Conservation (phyloP, 83 land plant species). For the Picea abies region DNA sequence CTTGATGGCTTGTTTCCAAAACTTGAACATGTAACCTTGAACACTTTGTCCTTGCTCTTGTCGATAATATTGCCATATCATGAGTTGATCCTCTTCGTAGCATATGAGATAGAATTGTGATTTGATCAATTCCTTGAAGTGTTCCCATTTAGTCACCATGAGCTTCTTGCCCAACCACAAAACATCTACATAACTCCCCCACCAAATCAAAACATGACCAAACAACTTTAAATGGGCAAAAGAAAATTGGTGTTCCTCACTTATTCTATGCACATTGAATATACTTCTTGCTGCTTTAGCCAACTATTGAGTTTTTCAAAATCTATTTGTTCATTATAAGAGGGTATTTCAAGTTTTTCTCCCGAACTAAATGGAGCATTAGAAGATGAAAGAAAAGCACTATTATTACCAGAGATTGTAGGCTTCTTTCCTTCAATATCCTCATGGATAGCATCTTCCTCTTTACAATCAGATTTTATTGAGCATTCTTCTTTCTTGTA, state of each 20-base stretch:
- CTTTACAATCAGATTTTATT: too few relatives aligned
- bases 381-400: too few relatives aligned
- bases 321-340: background rate
- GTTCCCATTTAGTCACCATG: background rate
- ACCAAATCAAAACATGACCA: background rate
- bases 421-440: background rate
- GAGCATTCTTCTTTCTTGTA: too few relatives aligned
- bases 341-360: background rate
- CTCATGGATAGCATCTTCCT: background rate
- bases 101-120: background rate
- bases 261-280: background rate
- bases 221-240: background rate
- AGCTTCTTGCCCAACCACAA: background rate
- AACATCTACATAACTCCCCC: background rate
- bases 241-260: background rate
- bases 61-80: background rate
- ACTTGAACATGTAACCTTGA: background rate
- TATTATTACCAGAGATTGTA: too few relatives aligned
- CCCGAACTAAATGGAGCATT: background rate
- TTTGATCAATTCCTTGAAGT: background rate
- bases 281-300: background rate
- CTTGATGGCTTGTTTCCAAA: background rate
- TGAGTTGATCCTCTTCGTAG: background rate
- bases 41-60: background rate
- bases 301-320: background rate